Evolutionary conservation across 305 asterid genomes (phyloP).

Genomic region (Fraxinus dipetala): DNA sequence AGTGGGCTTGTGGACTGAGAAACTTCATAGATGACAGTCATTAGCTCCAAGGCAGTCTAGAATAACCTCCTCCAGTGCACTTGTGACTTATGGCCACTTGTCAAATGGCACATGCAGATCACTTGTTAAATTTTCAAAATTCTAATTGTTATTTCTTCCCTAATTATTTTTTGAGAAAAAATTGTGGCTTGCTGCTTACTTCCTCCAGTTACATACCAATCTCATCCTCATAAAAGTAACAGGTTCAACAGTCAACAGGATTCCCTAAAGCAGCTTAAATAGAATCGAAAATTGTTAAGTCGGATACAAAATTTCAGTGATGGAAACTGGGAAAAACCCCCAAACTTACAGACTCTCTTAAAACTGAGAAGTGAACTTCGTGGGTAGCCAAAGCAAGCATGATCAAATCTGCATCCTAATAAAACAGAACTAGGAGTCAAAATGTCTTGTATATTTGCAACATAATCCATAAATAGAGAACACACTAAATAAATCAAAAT

Average conservation of each 20-base stretch:
- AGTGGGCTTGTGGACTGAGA: background rate
- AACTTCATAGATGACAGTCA: background rate
- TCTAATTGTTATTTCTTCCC: background rate
- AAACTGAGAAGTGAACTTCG: conserved; percentile 55
- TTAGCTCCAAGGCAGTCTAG: background rate
- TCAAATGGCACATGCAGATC: background rate
- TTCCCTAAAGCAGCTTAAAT: background rate
- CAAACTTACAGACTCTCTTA: conserved; percentile 42
- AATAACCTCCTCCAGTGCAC: background rate
- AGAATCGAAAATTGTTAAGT: background rate
- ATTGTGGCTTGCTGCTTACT: background rate
- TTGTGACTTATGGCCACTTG: background rate
- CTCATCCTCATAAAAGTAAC: background rate
- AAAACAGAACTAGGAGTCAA: conserved; percentile 10
- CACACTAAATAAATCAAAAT: conserved; percentile 9
- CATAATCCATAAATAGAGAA: background rate
- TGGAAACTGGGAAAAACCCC: background rate
- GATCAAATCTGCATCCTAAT: conserved; percentile 63
- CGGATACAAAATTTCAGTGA: conserved; percentile 6
- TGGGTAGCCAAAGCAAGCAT: conserved; percentile 61
- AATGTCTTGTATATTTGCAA: conserved; percentile 4
- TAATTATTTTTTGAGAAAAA: background rate
- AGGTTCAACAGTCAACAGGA: background rate
- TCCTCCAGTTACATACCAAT: background rate
- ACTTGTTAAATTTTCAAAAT: background rate